Base-by-base conservation (phyloP, 1,139 yeast species). In the Taphrina flavorubra region DNA sequence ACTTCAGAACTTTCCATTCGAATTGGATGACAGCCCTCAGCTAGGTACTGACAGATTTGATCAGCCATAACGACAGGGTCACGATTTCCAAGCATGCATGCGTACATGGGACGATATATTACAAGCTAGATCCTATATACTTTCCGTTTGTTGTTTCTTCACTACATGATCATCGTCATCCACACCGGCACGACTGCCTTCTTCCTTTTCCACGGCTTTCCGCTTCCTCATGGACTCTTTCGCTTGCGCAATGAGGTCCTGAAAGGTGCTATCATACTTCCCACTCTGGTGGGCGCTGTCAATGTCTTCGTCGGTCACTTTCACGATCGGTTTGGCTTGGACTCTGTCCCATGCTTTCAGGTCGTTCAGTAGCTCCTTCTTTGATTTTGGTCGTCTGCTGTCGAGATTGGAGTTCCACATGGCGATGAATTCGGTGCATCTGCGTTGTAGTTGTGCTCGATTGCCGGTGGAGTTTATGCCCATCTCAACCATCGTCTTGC, bases 341-440 rank as follows among this genome's bases (percentile, higher is more conserved):
- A 57, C 37, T 39, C 61, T 10, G 47, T 92, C 97, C 97, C 97
- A 90, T 73, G 85, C 85, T 39, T 79, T 78, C 62, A 92, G 79
- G 70, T 83, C 84, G 69, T 83, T 84, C 64, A 85, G 79, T 59
- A 92, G 76, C 5, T 84, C 83, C 58, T 80, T 78, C 39, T 85
- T 86, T 20, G 85, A 78, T 5, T 84, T 84, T 0, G 97, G 97
- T 39, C 81, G 81, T 63, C 84, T 81, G n/a, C 92, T 84, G 75
- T 92, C 97, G 64, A 87, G 82, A 74, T 92, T 92, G 18, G 97
- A 88, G 75, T 92, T 92, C 86, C 87, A 89, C 16, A 92, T 76
- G 47, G 88, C 86, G 71, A 89, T 86, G 80, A 87, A 92, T 72
- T 92, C 96, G 70, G 86, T 86, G 76, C 89, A 89, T 59, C 98